Conservation (phyloP, 352 stramenopile genomes). For the Ophiocytium majus region DNA sequence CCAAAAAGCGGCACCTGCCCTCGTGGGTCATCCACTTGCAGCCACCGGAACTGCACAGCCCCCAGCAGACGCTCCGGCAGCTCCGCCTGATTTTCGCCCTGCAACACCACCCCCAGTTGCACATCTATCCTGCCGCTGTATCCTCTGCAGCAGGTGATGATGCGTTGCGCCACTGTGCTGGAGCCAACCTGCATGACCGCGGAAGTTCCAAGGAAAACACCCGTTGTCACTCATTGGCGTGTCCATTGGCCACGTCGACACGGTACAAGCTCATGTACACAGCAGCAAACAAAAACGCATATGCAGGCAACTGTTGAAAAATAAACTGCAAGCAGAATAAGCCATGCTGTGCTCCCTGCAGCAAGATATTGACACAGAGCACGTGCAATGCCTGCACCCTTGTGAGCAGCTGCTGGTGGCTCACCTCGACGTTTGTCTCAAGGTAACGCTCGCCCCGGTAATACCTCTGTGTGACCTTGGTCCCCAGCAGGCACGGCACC, state of each 20-base stretch:
- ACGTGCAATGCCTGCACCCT: too few species aligned
- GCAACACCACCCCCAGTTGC: slow-evolving; percentile 20
- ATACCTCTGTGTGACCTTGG: slow-evolving; percentile 86
- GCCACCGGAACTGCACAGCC: slow-evolving; percentile 14
- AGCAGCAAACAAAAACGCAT: neutral
- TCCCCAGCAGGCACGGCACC: slow-evolving; percentile 92
- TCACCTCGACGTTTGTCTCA: slow-evolving; percentile 46
- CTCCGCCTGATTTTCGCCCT: neutral
- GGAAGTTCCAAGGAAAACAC: neutral
- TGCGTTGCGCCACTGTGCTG: neutral
- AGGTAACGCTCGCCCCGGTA: slow-evolving; percentile 54
- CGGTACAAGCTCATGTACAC: neutral
- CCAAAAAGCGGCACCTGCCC: slow-evolving; percentile 6
- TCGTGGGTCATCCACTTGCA: slow-evolving; percentile 7
- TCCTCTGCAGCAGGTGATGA: slow-evolving; percentile 21
- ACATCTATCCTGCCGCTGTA: slow-evolving; percentile 20
- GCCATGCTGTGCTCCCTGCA: neutral
- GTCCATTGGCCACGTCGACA: neutral
- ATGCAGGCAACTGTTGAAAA: neutral
- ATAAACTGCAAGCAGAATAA: neutral
- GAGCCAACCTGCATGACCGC: slow-evolving; percentile 22
- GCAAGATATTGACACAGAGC: neutral
- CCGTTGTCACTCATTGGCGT: neutral
- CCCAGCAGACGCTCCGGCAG: slow-evolving; percentile 15
- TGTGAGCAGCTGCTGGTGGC: neutral